Evolutionary conservation across 495 filamentous ascomycete species (phyloP).

Genomic region (Echria macrotheca): DNA sequence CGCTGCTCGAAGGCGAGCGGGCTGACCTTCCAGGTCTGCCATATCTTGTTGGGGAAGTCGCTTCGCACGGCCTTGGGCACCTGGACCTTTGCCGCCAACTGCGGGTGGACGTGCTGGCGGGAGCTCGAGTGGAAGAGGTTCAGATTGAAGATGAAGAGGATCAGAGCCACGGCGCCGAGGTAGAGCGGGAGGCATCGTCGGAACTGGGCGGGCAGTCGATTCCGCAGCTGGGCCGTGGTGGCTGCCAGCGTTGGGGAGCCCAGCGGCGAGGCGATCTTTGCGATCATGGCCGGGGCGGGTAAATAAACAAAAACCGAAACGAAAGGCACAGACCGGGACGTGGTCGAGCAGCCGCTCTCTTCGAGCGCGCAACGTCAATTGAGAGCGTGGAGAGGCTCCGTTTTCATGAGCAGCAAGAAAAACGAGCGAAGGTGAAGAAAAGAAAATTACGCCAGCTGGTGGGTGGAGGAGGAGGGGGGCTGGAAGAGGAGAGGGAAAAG

Average conservation of each 20-base stretch:
- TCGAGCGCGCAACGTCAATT: constrained; percentile 12
- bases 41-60: constrained; percentile 44
- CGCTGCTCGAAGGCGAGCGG: constrained; percentile 52
- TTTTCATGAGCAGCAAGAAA: background rate
- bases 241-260: constrained; percentile 33
- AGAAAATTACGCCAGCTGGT: background rate
- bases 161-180: constrained; percentile 26
- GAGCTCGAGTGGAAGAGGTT: constrained; percentile 31
- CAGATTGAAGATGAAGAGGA: constrained; percentile 41
- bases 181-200: constrained; percentile 32
- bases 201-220: constrained; percentile 32
- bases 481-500: background rate
- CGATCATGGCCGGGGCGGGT: constrained; percentile 28
- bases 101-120: constrained; percentile 10
- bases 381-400: background rate
- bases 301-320: background rate
- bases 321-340: constrained; percentile 1
- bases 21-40: constrained; percentile 64
- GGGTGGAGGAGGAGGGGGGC: background rate
- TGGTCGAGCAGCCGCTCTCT: constrained; percentile 2
- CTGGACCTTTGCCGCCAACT: background rate
- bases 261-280: constrained; percentile 32
- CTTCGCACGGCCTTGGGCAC: constrained; percentile 13
- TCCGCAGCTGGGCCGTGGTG: constrained; percentile 32
- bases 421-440: background rate